Base-by-base conservation (phyloP, 176 grass and related monocot genomes). In the Carex littledalei region DNA sequence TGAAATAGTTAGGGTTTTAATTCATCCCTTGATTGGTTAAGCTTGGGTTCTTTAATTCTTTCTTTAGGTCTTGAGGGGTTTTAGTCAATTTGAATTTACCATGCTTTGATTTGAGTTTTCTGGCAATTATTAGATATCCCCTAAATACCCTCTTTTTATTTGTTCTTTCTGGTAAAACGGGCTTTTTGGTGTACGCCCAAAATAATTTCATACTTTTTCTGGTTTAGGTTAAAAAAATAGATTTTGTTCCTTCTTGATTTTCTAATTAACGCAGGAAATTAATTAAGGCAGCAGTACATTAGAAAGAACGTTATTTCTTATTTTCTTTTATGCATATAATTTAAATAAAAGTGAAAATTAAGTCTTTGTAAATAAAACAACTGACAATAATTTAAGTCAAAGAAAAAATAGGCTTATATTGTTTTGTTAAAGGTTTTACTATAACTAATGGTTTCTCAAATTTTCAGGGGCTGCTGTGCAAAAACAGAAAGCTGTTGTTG, bases 401-500 rank as follows among this genome's bases (percentile, higher is more conserved):
- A 70, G 7, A 70, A 43, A 70, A 68, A 41, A 3, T 7, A 9
- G 16, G 67, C 15, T n/a, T 45, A 39, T 10, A 72, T 72, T 20
- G 34, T 47, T 47, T 72, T 20, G 34, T 47, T 72, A 21, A 20
- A 20, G 17, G 3, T 45, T 20, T 20, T 72, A 18, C 11, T 72
- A 41, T 43, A 72, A 72, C 37, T 0, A 10, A 41, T 6, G 15
- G 6, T 78, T 56, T 57, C 32, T 78, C 6, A 9, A 31, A 29
- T 26, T 53, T 78, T 78, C 52, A 78, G 74, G 74, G 20, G 91
- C 81, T 72, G 89, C 52, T 82, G 82, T 83, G 60, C 84, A 81
- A 26, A 98, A 91, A 86, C 84, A 86, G 79, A 94, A 93, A 69
- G 84, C 69, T 24, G 89, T 67, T 22, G 78, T 79, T 9, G 87